These are phyloP conservation scores for Xylariaceae sp. DNA, from an alignment of 2,329 filamentous ascomycete species.

Conservation along the genomic window DNA sequence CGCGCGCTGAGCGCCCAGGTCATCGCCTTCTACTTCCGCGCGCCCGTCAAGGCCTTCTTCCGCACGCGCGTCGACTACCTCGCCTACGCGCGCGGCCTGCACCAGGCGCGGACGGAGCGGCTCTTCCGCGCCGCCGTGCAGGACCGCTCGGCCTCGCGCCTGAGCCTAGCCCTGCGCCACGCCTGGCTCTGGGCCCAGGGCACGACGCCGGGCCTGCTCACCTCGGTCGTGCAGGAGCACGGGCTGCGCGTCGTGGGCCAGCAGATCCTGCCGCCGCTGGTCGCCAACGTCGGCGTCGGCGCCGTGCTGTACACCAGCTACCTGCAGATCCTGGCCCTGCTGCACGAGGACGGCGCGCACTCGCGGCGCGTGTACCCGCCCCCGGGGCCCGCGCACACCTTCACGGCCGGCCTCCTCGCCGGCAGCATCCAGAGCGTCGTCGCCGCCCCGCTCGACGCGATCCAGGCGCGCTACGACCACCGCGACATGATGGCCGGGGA, in stretches of 20 bases:
- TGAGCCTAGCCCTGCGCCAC: constrained; percentile 29
- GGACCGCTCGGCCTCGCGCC: constrained; percentile 26
- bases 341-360: constrained; percentile 58
- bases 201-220: constrained; percentile 63
- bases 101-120: constrained; percentile 36
- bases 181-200: constrained; percentile 46
- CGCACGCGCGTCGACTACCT: constrained; percentile 80
- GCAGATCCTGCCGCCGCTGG: constrained; percentile 66
- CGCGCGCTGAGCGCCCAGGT: constrained; percentile 77
- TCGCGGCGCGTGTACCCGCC: constrained; percentile 60
- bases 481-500: constrained; percentile 36
- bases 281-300: constrained; percentile 68
- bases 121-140: constrained; percentile 29
- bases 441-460: constrained; percentile 67
- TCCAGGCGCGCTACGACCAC: constrained; percentile 65
- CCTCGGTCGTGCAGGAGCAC: constrained; percentile 58
- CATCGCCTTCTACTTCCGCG: constrained; percentile 85
- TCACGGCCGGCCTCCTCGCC: constrained; percentile 62
- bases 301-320: constrained; percentile 71
- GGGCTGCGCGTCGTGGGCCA: constrained; percentile 70
- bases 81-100: constrained; percentile 47
- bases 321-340: constrained; percentile 56
- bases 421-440: constrained; percentile 63
- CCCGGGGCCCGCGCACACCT: constrained; percentile 54
- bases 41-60: constrained; percentile 89